A percentile compares a stretch with the other conserved stretches of the same genome.
Evolutionary conservation across 192 early-diverging fungal species (phyloP).

Genomic region (Radiomyces spectabilis): DNA sequence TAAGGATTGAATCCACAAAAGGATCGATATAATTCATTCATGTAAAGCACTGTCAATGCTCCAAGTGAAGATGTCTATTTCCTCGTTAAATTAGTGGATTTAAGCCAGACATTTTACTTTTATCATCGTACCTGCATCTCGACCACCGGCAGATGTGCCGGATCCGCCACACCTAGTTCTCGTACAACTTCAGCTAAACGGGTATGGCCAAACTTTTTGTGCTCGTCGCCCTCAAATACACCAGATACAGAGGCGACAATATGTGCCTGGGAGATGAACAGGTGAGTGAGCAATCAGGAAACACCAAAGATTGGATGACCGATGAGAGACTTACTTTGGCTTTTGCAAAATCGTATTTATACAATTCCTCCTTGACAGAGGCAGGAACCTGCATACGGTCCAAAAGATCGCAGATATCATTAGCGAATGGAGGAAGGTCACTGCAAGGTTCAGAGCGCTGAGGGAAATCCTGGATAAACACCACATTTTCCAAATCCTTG

Average conservation of each 20-base stretch:
- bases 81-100: neutral
- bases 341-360: conserved; percentile 34
- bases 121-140: conserved; percentile 36
- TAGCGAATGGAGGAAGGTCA: conserved; percentile 35
- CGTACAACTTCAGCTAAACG: conserved; percentile 33
- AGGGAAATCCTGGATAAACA: conserved; percentile 61
- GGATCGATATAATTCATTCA: conserved; percentile 32
- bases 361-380: conserved; percentile 32
- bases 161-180: conserved; percentile 3
- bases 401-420: conserved; percentile 32
- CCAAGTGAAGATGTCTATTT: conserved; percentile 42
- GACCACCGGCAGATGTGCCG: conserved; percentile 11
- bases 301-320: neutral
- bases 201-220: conserved; percentile 41
- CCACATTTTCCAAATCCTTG: conserved; percentile 47
- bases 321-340: conserved; percentile 30
- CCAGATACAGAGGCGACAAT: conserved; percentile 49
- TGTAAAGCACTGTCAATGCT: conserved; percentile 21
- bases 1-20: conserved; percentile 26
- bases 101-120: neutral
- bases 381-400: conserved; percentile 41
- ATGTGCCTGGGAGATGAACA: conserved; percentile 19
- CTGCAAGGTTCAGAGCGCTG: conserved; percentile 4
- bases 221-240: conserved; percentile 17
- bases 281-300: neutral